A percentile compares a stretch with the other conserved stretches of the same genome.
Evolutionary conservation across 768 basidiomycete species (phyloP).

Genomic region (Cyclocybe aegerita): DNA sequence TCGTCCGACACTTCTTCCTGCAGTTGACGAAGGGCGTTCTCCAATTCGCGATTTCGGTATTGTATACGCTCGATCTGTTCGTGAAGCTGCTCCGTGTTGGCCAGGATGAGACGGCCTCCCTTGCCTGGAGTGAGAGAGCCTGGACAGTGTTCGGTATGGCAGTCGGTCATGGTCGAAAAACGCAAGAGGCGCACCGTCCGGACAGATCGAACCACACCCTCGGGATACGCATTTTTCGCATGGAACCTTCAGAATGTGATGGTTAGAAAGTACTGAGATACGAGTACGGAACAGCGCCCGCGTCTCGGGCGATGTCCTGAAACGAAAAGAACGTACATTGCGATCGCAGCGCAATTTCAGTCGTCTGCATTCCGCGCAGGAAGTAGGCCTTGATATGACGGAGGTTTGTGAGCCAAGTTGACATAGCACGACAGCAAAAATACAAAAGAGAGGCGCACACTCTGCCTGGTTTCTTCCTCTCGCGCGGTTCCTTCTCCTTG

Average conservation of each 20-base stretch:
- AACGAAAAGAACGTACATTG: constrained; percentile 38
- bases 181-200: constrained; percentile 52
- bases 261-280: constrained; percentile 6
- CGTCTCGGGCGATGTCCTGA: constrained; percentile 9
- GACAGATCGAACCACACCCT: constrained; percentile 75
- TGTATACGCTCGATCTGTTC: constrained; percentile 57
- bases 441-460: constrained; percentile 20
- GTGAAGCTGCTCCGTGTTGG: constrained; percentile 72
- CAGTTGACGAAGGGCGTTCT: constrained; percentile 51
- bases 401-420: constrained; percentile 14
- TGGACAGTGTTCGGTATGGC: constrained; percentile 16
- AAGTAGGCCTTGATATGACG: constrained; percentile 50
- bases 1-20: constrained; percentile 48
- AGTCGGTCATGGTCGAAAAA: constrained; percentile 2
- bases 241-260: constrained; percentile 49
- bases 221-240: constrained; percentile 78
- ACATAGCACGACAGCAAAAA: neutral
- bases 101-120: constrained; percentile 61
- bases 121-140: constrained; percentile 58
- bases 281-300: constrained; percentile 13
- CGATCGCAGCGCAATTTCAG: constrained; percentile 69
- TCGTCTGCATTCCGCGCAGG: constrained; percentile 53
- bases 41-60: constrained; percentile 59
- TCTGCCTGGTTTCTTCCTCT: constrained; percentile 30
- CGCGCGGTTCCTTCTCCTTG: constrained; percentile 25